Base-by-base conservation (phyloP, 1,284 basidiomycete species). In the Spongispora temasekensis region DNA sequence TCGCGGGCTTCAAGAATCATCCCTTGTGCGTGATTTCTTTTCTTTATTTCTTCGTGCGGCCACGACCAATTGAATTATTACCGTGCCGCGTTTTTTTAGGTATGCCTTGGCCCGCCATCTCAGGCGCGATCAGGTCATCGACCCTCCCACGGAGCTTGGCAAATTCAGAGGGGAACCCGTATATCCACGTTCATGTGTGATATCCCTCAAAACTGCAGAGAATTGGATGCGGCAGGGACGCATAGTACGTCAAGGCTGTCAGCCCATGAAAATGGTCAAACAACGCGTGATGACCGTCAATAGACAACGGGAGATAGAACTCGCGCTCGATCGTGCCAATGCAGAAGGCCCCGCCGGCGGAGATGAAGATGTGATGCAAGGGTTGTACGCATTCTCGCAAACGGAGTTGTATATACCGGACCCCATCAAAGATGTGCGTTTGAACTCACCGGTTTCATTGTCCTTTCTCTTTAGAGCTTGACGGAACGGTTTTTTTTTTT, bases 1-100 rank as follows among this genome's bases (percentile, higher is more conserved):
- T 98, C 65, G 82, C 81, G 27, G 96, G 94, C 0, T 99, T 98
- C 85, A 98, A 99, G 75, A 91, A 95, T 69, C 97, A 99, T 76
- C 94, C 97, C 2, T 76, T 98, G 88, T 94, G 67, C 63, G 88
- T 68, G 30, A 53, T 55, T 25, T 44, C 28, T n/a, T 55, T 53
- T 71, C 42, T 70, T 48, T 53, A 31, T 53, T 19, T 44, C 59
- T 44, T 46, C 46, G 44, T 46, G 13, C 52, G 40, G 59, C n/a
- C 51, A 54, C 57, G 44, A 57, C 58, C 53, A 57, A 54, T 50
- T 61, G 50, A 55, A 58, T 53, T 23, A 57, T 51, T 37, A 54
- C 31, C 31, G 5, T 17, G 31, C 30, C 31, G 23, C 30, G 2
- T 31, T 61, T 50, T 44, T 60, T 52, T 68, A 95, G 93, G 71